These are phyloP conservation scores for Cadophora sp. DNA, from an alignment of 2,329 filamentous ascomycete species.

Conservation along the genomic window DNA sequence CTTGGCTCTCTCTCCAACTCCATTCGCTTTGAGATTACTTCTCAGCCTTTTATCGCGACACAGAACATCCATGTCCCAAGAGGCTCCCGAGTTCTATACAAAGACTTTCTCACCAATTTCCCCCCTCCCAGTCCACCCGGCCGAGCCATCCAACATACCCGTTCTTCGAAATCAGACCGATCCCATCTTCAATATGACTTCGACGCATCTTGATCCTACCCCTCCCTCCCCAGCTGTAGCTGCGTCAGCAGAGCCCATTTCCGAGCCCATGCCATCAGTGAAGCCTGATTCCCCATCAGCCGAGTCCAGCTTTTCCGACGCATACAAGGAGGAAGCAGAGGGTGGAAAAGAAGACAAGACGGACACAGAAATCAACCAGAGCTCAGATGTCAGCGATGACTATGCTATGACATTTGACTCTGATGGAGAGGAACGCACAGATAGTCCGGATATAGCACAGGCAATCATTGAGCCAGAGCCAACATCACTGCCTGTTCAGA, in stretches of 20 bases:
- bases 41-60: slow-evolving; percentile 20
- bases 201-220: slow-evolving; percentile 58
- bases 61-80: slow-evolving; percentile 40
- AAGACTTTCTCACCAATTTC: slow-evolving; percentile 73
- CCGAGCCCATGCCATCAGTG: slow-evolving; percentile 20
- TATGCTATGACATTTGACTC: slow-evolving; percentile 49
- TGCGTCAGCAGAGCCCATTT: slow-evolving; percentile 27
- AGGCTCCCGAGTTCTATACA: slow-evolving; percentile 66
- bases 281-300: slow-evolving; percentile 36
- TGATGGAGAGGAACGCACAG: slow-evolving; percentile 44
- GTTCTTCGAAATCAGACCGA: slow-evolving; percentile 76
- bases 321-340: slow-evolving; percentile 43
- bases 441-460: slow-evolving; percentile 45
- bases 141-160: slow-evolving; percentile 72
- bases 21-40: neutral
- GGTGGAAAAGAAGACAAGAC: slow-evolving; percentile 33
- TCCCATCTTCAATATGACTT: slow-evolving; percentile 71
- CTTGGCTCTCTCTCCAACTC: neutral
- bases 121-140: slow-evolving; percentile 72
- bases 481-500: slow-evolving; percentile 38
- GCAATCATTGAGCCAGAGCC: slow-evolving; percentile 41
- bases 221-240: slow-evolving; percentile 33
- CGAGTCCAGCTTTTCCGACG: slow-evolving; percentile 46
- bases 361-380: slow-evolving; percentile 31
- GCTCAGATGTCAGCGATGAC: slow-evolving; percentile 44